phyloP scores from a whole-genome alignment of 1,284 basidiomycete species.

The Trametes polyzona region DNA sequence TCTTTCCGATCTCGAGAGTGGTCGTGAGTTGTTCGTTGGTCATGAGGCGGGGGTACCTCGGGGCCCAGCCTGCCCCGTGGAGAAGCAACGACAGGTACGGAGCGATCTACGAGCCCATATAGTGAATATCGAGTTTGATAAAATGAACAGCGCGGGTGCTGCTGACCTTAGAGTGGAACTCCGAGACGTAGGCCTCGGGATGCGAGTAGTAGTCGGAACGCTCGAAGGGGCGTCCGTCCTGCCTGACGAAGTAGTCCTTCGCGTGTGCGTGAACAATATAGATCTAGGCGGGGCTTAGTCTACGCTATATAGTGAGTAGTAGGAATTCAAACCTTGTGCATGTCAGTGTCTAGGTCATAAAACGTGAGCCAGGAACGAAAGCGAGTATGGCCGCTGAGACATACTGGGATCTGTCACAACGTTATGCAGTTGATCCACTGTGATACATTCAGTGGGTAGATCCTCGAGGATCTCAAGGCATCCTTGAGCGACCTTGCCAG shows the following conservation, averaged over 20 bases:
- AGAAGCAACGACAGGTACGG: conserved; percentile 84
- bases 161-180: conserved; percentile 74
- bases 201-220: conserved; percentile 74
- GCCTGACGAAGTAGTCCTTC: conserved; percentile 66
- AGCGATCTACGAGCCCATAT: conserved; percentile 68
- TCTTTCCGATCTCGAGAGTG: conserved; percentile 54
- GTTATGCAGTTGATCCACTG: conserved; percentile 57
- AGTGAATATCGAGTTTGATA: conserved; percentile 1
- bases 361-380: neutral
- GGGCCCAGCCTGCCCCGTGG: conserved; percentile 86
- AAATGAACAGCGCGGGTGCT: conserved; percentile 13
- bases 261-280: conserved; percentile 81
- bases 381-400: conserved; percentile 11
- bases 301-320: too few relatives aligned
- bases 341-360: conserved; percentile 49
- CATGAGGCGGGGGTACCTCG: conserved; percentile 79
- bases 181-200: conserved; percentile 68
- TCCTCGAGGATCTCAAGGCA: conserved; percentile 72
- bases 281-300: conserved; percentile 48
- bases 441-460: conserved; percentile 66
- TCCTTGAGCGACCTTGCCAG: conserved; percentile 81
- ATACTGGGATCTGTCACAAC: conserved; percentile 58
- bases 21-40: conserved; percentile 62
- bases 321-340: conserved; percentile 46
- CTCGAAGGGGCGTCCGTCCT: conserved; percentile 60